Conservation (phyloP, 228 moss, liverwort and hornwort genomes). For the Sphagnum fallax region DNA sequence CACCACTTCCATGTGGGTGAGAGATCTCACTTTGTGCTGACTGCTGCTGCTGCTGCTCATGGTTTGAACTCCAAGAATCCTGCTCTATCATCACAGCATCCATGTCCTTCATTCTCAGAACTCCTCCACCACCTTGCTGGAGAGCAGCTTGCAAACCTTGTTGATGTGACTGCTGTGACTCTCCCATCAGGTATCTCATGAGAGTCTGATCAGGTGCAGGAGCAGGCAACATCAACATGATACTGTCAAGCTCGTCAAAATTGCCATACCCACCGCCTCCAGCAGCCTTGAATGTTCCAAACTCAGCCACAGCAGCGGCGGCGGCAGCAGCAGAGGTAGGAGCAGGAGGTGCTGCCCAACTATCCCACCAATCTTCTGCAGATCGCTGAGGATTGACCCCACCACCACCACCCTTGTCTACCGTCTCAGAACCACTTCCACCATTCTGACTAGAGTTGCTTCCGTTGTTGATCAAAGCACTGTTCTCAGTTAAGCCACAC, state of each 20-base stretch:
- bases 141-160: constrained; percentile 1
- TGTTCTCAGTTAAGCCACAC: constrained; percentile 8
- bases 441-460: constrained; percentile 10
- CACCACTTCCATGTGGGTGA: constrained; percentile 1
- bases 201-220: constrained; percentile 16
- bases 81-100: constrained; percentile 25
- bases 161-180: constrained; percentile 8
- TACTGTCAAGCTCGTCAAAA: constrained; percentile 18
- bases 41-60: not conserved
- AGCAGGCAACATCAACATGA: constrained; percentile 13
- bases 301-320: constrained; percentile 15
- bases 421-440: constrained; percentile 8
- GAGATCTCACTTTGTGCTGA: constrained; percentile 8
- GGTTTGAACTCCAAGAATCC: constrained; percentile 40
- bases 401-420: no score
- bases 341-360: constrained; percentile 20
- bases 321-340: constrained; percentile 1
- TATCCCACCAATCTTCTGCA: constrained; percentile 15
- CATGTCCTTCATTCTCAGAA: constrained; percentile 1
- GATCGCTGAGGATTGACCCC: not conserved
- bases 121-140: constrained; percentile 3
- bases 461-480: constrained; percentile 20
- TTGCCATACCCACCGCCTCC: not conserved
- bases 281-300: constrained; percentile 11
- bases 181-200: constrained; percentile 32